Evolutionary conservation across 208 protist genomes (phyloP).

Genomic region (Leptomonas seymouri): DNA sequence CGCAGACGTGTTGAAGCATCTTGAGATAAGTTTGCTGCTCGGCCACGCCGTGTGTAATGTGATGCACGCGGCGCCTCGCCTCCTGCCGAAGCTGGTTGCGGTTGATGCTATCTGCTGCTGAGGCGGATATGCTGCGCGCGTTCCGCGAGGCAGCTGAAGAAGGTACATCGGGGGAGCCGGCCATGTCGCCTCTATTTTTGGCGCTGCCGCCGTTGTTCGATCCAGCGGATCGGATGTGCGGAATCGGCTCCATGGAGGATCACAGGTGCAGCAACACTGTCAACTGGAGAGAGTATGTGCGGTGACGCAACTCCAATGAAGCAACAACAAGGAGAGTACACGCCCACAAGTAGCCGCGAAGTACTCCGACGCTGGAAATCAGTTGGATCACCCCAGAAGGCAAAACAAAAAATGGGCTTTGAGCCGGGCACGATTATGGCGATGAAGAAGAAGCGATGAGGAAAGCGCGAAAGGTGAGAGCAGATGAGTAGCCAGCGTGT

Average conservation of each 20-base stretch:
- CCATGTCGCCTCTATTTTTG: background rate
- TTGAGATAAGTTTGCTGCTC: slow-evolving; percentile 42
- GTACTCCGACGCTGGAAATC: too few relatives aligned
- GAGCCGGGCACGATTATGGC: too few relatives aligned
- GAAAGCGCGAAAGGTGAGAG: too few relatives aligned
- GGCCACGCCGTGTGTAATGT: slow-evolving; percentile 32
- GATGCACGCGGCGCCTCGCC: slow-evolving; percentile 22
- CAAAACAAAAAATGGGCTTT: too few relatives aligned
- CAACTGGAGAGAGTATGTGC: too few relatives aligned
- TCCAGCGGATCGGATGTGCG: background rate
- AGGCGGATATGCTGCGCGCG: background rate
- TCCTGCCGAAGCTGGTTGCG: slow-evolving; percentile 34
- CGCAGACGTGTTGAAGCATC: slow-evolving; percentile 59
- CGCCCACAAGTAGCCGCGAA: too few relatives aligned
- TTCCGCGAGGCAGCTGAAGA: background rate
- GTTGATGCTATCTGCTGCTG: slow-evolving; percentile 23
- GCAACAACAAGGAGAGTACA: too few relatives aligned
- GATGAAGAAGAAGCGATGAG: too few relatives aligned
- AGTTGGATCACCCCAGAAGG: too few relatives aligned
- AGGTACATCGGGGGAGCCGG: background rate
- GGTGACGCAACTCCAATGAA: too few relatives aligned
- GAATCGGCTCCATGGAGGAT: slow-evolving; percentile 13
- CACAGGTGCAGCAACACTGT: too few relatives aligned
- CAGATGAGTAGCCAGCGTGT: too few relatives aligned
- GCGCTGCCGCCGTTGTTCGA: background rate